Evolutionary conservation across 2,329 filamentous ascomycete species (phyloP), one percentile per base, ranked within the genome.

Genomic region (Furcasterigmium sp.): DNA sequence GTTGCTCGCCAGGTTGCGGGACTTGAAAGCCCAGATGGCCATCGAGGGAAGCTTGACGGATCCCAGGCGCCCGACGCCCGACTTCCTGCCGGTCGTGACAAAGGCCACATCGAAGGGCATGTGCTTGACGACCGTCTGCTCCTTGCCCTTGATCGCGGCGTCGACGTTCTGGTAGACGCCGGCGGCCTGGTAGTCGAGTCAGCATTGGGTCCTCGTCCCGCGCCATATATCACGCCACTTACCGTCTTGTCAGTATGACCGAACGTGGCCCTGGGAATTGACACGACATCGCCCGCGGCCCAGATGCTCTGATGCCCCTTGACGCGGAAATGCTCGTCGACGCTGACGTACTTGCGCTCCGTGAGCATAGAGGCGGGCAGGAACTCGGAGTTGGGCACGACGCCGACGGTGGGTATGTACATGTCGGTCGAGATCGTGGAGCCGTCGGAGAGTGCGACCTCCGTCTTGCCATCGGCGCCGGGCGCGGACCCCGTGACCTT

Each of bases 211-310:
- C 9, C 3, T 2, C 7, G 21, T 26, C 23, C 23, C 7, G 11
- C 7, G 23, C 23, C 7, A 11, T 7, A 7, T 26, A 7, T 15
- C 32, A 17, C 8, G 23, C 17, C 15, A 53, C 63, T 53, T 44
- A 69, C 68, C 56, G 78, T 75, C 50, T 75, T 75, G 45, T 77
- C 80, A 0, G 79, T 78, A 44, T 77, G 69, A 61, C 82, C 73
- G 53, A 81, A 82, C 2, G 76, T 76, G 6, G 77, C 70, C 19
- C 68, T 63, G 18, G 75, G 73, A 53, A 68, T 68, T 50, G 67
- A 70, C 19, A 78, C 69, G 34, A 76, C 58, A 43, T 80, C 76
- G 19, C 76, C 76, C 3, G 69, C 65, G 8, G 75, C 75, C 75
- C 76, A 80, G 19, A 76, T 65, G 41, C 67, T 57, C 14, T 65